Evolutionary conservation across 2,329 filamentous ascomycete genomes (phyloP), one percentile per base, ranked within the genome.

Genomic region (Tolypocladium tropicale): DNA sequence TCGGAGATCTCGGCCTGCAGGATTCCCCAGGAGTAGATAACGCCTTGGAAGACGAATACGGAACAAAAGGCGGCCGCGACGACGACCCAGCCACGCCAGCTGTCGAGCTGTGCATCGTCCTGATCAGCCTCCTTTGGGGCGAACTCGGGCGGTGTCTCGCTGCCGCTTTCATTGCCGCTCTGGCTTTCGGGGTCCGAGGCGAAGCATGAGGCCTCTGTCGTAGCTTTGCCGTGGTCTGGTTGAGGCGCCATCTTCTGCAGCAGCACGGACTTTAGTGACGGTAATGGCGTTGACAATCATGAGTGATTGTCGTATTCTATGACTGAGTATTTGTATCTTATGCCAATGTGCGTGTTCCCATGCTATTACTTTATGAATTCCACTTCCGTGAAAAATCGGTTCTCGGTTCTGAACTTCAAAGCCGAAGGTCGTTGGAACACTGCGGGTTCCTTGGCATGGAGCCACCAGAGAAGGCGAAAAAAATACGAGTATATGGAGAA

Each of bases 21-120:
- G 25, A 67, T 63, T 18, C 64, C 64, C 64, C 63, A 66, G 0
- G 62, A 65, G 56, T 67, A 66, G 52, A 67, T 60, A 41, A 65
- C 62, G 14, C 65, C 65, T 54, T 67, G 61, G 55, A 65, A 67
- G n/a, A 64, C 60, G 48, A 67, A 67, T 21, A 67, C 57, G 1
- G 62, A 61, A 51, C 58, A 55, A 0, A 64, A 61, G 0, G 64
- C 59, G 2, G 66, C 66, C 7, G 59, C 53, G 3, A 65, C 66
- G 18, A 66, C 61, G 10, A 66, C 34, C 66, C 64, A 68, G 9
- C 62, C 64, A 9, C 55, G 55, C 53, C 57, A 61, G 7, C 57
- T 50, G 51, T 64, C 62, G 48, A 54, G 14, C 11, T 55, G 53
- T 7, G 41, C 46, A 11, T 57, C 57, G 21, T 58, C 56, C 2